Evolutionary conservation across 768 basidiomycete species (phyloP).

Genomic region (Amanita subjunquillea): DNA sequence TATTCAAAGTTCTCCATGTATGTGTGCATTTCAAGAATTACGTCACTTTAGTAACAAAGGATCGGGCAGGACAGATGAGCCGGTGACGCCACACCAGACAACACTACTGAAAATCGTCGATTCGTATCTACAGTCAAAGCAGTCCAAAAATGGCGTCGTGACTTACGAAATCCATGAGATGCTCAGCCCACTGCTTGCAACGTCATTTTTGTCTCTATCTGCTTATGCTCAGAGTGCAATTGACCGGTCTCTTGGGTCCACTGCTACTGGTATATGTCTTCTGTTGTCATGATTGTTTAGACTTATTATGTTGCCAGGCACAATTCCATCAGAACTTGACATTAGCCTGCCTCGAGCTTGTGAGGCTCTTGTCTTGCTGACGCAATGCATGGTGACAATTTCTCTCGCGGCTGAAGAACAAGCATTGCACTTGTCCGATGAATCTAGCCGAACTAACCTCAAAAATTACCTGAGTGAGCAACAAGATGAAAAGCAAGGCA

Average conservation of each 20-base stretch:
- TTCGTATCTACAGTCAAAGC: constrained; percentile 60
- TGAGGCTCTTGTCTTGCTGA: constrained; percentile 70
- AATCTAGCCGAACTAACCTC: constrained; percentile 12
- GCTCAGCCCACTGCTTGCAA: constrained; percentile 50
- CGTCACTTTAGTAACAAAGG: not conserved
- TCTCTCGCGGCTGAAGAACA: constrained; percentile 41
- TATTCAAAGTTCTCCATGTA: constrained; percentile 56
- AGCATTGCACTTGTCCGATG: constrained; percentile 11
- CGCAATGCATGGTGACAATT: constrained; percentile 64
- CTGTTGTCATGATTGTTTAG: no score
- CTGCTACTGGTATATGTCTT: not conserved
- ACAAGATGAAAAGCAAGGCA: constrained; percentile 29
- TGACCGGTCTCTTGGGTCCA: constrained; percentile 26
- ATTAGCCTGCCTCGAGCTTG: constrained; percentile 67
- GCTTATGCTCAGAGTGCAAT: constrained; percentile 47
- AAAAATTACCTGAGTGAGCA: constrained; percentile 35
- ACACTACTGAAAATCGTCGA: constrained; percentile 84
- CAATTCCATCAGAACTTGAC: constrained; percentile 39
- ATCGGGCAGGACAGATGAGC: constrained; percentile 46
- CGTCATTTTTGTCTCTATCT: constrained; percentile 50
- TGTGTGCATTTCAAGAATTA: constrained; percentile 14
- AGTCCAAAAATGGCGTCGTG: constrained; percentile 15
- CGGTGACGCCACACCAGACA: constrained; percentile 77
- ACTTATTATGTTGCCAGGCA: not conserved
- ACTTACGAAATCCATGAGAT: constrained; percentile 28